Percentiles rank a stretch among this genome's conserved stretches.
Conservation (phyloP, 108 stramenopile species). For the Cyclotella cryptica region DNA sequence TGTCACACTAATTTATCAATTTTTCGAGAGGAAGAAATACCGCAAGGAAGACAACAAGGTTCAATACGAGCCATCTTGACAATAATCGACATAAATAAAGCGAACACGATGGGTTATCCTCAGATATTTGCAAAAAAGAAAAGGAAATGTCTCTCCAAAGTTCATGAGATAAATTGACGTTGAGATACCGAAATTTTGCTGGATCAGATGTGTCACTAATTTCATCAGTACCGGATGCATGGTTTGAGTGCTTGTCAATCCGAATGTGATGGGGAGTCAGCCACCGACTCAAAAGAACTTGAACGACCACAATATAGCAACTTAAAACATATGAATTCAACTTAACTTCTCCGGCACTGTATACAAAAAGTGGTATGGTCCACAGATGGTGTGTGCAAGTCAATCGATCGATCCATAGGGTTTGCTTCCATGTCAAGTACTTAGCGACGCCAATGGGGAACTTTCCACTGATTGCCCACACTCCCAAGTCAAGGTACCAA, state of each 20-base stretch:
- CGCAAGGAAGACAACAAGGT: conserved; percentile 56
- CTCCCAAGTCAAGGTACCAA: conserved; percentile 75
- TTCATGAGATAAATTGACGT: conserved; percentile 75
- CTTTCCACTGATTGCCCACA: conserved; percentile 47
- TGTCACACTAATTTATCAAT: conserved; percentile 9
- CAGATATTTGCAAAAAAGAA: conserved; percentile 61
- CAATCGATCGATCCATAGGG: conserved; percentile 61
- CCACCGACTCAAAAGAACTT: conserved; percentile 66
- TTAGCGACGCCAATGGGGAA: conserved; percentile 81
- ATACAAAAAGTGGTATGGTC: conserved; percentile 82
- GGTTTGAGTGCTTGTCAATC: background rate
- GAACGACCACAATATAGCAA: conserved; percentile 55
- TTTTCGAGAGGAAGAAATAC: conserved; percentile 40
- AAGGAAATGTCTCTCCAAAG: conserved; percentile 77
- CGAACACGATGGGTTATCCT: conserved; percentile 51
- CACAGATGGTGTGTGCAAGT: conserved; percentile 87
- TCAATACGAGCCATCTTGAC: conserved; percentile 75
- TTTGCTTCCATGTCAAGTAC: conserved; percentile 80
- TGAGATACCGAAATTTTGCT: conserved; percentile 60
- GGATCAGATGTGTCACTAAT: conserved; percentile 26
- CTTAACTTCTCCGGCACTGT: conserved; percentile 46
- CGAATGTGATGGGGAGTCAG: conserved; percentile 66
- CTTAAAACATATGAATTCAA: conserved; percentile 61
- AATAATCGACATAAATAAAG: conserved; percentile 63
- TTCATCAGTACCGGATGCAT: background rate